Conservation (phyloP, 2,329 filamentous ascomycete genomes). For the Blumeria hordei region DNA sequence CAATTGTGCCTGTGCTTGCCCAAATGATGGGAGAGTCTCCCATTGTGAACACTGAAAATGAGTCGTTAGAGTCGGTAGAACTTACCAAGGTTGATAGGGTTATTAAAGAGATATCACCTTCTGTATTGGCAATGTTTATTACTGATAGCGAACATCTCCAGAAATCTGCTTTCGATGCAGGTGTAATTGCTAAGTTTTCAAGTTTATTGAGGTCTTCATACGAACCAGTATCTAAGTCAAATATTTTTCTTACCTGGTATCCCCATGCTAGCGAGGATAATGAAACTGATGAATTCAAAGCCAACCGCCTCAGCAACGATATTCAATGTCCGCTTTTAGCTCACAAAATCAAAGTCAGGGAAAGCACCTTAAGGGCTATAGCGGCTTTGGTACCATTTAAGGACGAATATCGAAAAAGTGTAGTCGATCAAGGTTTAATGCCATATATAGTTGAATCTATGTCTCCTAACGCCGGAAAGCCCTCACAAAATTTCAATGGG, state of each 20-base stretch:
- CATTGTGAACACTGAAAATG: constrained; percentile 18
- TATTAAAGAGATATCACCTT: constrained; percentile 47
- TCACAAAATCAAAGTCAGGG: constrained; percentile 54
- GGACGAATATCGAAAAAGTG: constrained; percentile 59
- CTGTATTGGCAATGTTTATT: constrained; percentile 54
- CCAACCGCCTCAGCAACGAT: constrained; percentile 29
- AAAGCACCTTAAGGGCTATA: constrained; percentile 52
- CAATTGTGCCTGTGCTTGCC: constrained; percentile 48
- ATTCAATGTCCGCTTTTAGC: constrained; percentile 33
- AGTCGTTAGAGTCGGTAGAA: constrained; percentile 17
- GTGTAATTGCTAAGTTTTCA: constrained; percentile 34
- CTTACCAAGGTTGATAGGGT: constrained; percentile 21
- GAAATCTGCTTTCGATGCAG: constrained; percentile 52
- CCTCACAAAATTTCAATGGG: constrained; percentile 16
- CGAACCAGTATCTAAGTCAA: constrained; percentile 27
- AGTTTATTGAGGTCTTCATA: constrained; percentile 42
- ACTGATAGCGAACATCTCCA: constrained; percentile 59
- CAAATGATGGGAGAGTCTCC: constrained; percentile 33
- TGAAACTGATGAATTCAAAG: constrained; percentile 10
- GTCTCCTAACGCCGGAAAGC: constrained; percentile 31
- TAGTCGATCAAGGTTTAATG: constrained; percentile 63
- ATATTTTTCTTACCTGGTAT: constrained; percentile 29
- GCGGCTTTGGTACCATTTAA: constrained; percentile 62
- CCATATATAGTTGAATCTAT: constrained; percentile 68
- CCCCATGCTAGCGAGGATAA: constrained; percentile 9